These are phyloP conservation scores for Nakazawaea sp. DNA, from an alignment of 805 yeast genomes.

Conservation along the genomic window DNA sequence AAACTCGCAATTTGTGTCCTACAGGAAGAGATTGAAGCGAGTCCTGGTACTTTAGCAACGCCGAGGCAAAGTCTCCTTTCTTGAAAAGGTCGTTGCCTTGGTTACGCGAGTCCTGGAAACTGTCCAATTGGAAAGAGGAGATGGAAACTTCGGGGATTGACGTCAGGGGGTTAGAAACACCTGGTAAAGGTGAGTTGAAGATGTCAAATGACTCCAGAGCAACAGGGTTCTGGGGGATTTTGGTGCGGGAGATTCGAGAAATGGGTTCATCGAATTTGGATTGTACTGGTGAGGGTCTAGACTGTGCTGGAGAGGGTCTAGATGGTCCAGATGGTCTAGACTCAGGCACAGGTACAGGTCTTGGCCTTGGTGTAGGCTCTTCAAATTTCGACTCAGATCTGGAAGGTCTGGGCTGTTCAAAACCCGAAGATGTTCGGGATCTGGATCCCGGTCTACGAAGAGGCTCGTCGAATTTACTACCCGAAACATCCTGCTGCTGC, in stretches of 20 bases:
- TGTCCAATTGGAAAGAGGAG: constrained; percentile 18
- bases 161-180: background rate
- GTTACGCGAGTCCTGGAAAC: constrained; percentile 39
- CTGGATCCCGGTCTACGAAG: background rate
- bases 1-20: constrained; percentile 1
- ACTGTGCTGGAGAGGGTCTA: background rate
- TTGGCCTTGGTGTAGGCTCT: constrained; percentile 3
- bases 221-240: background rate
- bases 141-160: constrained; percentile 16
- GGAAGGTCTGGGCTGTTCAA: constrained; percentile 1
- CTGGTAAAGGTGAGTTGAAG: constrained; percentile 17
- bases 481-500: background rate
- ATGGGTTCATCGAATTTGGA: constrained; percentile 13
- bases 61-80: constrained; percentile 74
- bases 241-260: constrained; percentile 12
- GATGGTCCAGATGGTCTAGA: background rate
- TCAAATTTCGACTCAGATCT: constrained; percentile 1
- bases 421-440: background rate
- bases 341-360: background rate
- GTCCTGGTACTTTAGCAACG: constrained; percentile 53
- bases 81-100: constrained; percentile 61
- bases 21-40: constrained; percentile 3
- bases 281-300: background rate
- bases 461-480: constrained; percentile 2
- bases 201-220: constrained; percentile 21